Base-by-base conservation (phyloP, 805 yeast species). In the Ogataea corticis region DNA sequence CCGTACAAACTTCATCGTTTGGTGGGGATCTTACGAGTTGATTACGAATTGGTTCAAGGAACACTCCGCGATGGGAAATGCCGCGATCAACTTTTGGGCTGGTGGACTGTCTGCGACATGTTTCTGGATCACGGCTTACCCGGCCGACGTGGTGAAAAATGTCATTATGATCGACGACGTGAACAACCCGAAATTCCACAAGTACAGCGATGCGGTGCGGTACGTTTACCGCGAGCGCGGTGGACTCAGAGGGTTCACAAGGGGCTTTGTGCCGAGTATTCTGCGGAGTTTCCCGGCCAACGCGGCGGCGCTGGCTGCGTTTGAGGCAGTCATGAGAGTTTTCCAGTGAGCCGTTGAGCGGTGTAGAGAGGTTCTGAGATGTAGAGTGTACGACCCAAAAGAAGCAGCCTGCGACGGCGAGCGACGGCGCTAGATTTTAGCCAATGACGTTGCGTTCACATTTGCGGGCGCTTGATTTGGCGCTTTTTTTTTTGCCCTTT, bases 11-110 rank as follows among this genome's bases (percentile, higher is more conserved):
- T 90, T 89, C 62, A 74, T 87, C 29, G 86, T 87, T 47, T 88
- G 95, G 92, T 90, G 97, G 97, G 96, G 96, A 1, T 82, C 95
- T 0, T 90, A 90, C 62, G 96, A 88, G 59, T 45, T 88, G 7
- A 75, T 89, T 62, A 87, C 95, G 7, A 71, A 76, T 44, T 82
- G 76, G 73, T 82, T 89, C 65, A 75, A 77, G 52, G 70, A 72
- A 5, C 71, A 87, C 55, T 88, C 96, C 1, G 65, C 68, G 32
- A 53, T 88, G 73, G 78, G 84, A 39, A 77, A 77, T 33, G 80
- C 94, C 2, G 71, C 89, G 0, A 75, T 89, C 47, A 89, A 88
- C 63, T 89, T 89, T 68, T 89, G 96, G 96, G 79, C 91, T 9
- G 97, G 97, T 23, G 97, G 97, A 0, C 68, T 88, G 37, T 77